Base-by-base conservation (phyloP, 306 rosid genomes). In the Prosopis cineraria region DNA sequence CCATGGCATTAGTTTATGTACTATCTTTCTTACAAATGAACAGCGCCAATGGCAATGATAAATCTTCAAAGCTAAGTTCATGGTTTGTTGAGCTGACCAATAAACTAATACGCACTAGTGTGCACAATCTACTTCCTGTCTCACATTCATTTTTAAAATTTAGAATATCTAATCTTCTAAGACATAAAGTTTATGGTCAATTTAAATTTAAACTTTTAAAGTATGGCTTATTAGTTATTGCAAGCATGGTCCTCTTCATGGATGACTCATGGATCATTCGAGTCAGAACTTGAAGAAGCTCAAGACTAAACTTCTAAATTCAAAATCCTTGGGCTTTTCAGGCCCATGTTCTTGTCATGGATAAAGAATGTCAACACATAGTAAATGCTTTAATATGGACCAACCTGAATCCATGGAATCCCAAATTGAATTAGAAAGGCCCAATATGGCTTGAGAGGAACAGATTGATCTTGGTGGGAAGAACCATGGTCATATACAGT, bases 21-120 rank as follows among this genome's bases (percentile, higher is more conserved):
- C 37, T 22, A 30, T 65, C 47, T 45, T 64, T 29, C 67, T 36
- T 68, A 66, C 52, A 36, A 37, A 63, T 30, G 41, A 7, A 31
- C 6, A 30, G 22, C 68, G 37, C 44, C 22, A 39, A 25, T 67
- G 44, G 30, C 24, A 52, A 27, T 39, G 34, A 52, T n/a, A 24
- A 43, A 59, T 34, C 75, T 75, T 74, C 67, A 45, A 59, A 59
- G 16, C 45, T 0, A 75, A 68, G 84, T 80, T 80, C 55, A 11
- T 20, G 39, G 79, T 74, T 72, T 66, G 84, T 67, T 80, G 64
- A 67, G 31, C 79, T 55, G 48, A 67, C 19, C 20, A 50, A 50
- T 10, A 22, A 47, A 8, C 70, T 36, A 65, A n/a, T 25, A 36
- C n/a, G 48, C 48, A 10, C 70, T 1, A 37, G 25, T 20, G 48